phyloP scores from a whole-genome alignment of 176 grass and related monocot species.

The Guadua angustifolia region DNA sequence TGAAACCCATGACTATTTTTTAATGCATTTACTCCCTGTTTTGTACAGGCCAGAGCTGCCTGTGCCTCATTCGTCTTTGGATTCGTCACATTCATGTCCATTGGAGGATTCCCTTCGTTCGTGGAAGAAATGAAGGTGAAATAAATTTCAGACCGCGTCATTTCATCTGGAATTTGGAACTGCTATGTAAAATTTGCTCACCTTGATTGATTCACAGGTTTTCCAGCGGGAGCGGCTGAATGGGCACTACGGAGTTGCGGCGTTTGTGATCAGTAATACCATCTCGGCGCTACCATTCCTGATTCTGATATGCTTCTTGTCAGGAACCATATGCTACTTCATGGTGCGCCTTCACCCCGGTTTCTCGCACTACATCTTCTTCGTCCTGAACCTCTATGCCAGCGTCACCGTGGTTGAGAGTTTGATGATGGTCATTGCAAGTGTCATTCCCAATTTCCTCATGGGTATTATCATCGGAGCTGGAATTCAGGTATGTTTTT shows the following conservation, averaged over 20 bases:
- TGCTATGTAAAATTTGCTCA: conserved; percentile 30
- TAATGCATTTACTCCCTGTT: conserved; percentile 27
- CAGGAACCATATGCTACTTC: conserved; percentile 90
- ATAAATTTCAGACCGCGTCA: not conserved
- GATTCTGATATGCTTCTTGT: conserved; percentile 82
- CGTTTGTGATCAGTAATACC: conserved; percentile 96
- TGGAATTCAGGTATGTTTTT: conserved; percentile 82
- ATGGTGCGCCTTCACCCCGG: conserved; percentile 93
- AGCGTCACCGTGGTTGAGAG: conserved; percentile 97
- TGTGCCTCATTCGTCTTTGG: conserved; percentile 92
- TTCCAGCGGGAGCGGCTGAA: conserved; percentile 95
- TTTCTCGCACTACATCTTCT: conserved; percentile 87
- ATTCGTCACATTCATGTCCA: conserved; percentile 99
- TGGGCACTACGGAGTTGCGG: conserved; percentile 85
- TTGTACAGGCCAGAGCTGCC: conserved; percentile 70
- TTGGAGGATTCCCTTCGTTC: conserved; percentile 98
- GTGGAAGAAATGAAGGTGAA: conserved; percentile 99
- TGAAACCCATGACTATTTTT: not conserved
- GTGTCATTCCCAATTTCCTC: conserved; percentile 98
- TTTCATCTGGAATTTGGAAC: conserved; percentile 19
- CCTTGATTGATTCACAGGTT: conserved; percentile 55
- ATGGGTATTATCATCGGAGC: conserved; percentile 99
- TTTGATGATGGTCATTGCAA: conserved; percentile 99
- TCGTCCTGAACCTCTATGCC: conserved; percentile 77
- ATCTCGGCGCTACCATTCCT: conserved; percentile 90